These are phyloP conservation scores for Backusella luteola DNA, from an alignment of 192 early-diverging fungal species.

Conservation along the genomic window DNA sequence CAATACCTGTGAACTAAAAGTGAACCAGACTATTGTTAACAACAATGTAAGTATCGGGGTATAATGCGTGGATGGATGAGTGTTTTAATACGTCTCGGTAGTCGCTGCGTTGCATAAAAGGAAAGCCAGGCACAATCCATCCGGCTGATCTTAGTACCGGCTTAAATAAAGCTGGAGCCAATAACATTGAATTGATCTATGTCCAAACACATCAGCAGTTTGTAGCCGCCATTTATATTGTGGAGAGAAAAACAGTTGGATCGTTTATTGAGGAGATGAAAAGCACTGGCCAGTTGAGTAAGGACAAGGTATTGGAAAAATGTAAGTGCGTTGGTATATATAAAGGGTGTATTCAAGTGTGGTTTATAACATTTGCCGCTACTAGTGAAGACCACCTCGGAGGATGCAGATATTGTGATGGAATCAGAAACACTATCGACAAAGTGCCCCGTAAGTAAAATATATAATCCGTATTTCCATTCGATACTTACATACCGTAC, in stretches of 20 bases:
- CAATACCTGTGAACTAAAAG: constrained; percentile 7
- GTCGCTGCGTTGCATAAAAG: constrained; percentile 53
- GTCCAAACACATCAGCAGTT: constrained; percentile 32
- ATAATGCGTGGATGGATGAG: neutral
- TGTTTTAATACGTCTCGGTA: constrained; percentile 7
- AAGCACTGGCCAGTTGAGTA: constrained; percentile 32
- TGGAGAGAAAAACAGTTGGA: constrained; percentile 40
- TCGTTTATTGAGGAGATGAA: constrained; percentile 44
- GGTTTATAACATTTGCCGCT: neutral
- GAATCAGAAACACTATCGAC: constrained; percentile 64
- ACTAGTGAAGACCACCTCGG: constrained; percentile 36
- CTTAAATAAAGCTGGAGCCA: neutral
- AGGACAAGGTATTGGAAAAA: constrained; percentile 44
- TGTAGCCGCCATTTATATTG: constrained; percentile 41
- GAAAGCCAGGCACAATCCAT: constrained; percentile 56
- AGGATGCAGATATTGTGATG: constrained; percentile 67
- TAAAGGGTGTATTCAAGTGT: neutral
- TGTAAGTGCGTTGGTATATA: constrained; percentile 28
- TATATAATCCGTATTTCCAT: neutral
- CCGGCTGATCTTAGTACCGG: constrained; percentile 54
- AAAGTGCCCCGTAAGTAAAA: constrained; percentile 67
- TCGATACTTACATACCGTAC: neutral
- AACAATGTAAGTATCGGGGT: neutral
- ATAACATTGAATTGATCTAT: neutral
- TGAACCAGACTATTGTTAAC: neutral